Evolutionary conservation across 495 filamentous ascomycete genomes (phyloP).

Genomic region (Penicillium ucsense): DNA sequence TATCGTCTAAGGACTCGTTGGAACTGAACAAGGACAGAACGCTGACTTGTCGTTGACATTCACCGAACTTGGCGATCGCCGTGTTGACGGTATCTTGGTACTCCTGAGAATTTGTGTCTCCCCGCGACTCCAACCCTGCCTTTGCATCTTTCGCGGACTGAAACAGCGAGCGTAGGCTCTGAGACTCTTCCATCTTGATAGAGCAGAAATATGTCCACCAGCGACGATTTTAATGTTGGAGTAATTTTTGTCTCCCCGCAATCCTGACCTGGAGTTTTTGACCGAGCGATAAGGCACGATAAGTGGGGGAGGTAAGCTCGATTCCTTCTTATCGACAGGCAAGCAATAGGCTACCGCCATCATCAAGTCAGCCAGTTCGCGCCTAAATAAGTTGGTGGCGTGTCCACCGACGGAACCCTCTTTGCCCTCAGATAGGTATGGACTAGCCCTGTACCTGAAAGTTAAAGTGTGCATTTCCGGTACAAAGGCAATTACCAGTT

Average conservation of each 20-base stretch:
- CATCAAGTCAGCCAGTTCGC: too few species aligned
- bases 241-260: constrained; percentile 11
- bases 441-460: too few species aligned
- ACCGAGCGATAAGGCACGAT: constrained; percentile 10
- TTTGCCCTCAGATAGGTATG: too few species aligned
- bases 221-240: background rate
- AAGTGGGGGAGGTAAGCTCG: background rate
- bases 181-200: constrained; percentile 44
- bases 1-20: constrained; percentile 84
- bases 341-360: too few species aligned
- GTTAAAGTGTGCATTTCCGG: too few species aligned
- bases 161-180: constrained; percentile 52
- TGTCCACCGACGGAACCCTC: too few species aligned
- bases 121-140: constrained; percentile 35
- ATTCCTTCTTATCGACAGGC: constrained; percentile 1
- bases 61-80: constrained; percentile 59
- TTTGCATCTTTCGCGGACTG: constrained; percentile 46
- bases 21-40: constrained; percentile 74
- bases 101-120: constrained; percentile 43
- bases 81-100: constrained; percentile 60
- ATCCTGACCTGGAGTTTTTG: constrained; percentile 13
- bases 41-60: constrained; percentile 58
- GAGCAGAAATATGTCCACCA: background rate
- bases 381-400: too few species aligned
- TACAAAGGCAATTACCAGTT: too few species aligned